Evolutionary conservation across 2,329 filamentous ascomycete genomes (phyloP), one percentile per base, ranked within the genome.

Genomic region (Aspergillus ruber): DNA sequence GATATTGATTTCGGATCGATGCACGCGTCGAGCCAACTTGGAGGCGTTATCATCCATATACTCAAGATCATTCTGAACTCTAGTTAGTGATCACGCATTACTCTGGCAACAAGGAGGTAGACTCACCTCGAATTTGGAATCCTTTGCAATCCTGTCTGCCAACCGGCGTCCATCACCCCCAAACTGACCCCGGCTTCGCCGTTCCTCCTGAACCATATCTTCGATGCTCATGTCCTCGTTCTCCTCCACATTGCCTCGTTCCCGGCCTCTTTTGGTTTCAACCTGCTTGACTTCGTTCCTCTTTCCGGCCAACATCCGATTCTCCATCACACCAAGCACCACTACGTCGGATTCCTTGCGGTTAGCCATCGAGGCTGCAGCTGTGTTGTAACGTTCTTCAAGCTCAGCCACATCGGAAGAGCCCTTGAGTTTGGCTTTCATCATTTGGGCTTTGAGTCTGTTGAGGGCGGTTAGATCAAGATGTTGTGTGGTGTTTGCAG

Each of bases 41-140:
- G 83, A 80, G 13, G 93, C 93, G 62, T 98, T 97, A 58, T 97
- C 93, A 65, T 98, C 91, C 78, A 97, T 86, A 70, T 98, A 98
- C 46, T 98, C 91, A 21, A 98, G 81, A 65, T 95, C 86, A 61
- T 94, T 83, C 72, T 80, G 50, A 10, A 10, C 9, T 10, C 25
- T 29, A 12, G 25, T 29, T 29, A 29, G 25, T 12, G 10, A 29
- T 29, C 25, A 29, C 10, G 1, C 4, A 25, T 18, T 15, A 15
- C 15, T 15, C 5, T 35, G 13, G 13, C 13, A 15, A 8, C 2
- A 35, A 41, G 27, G 32, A 50, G 44, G 21, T 27, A 47, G 43
- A 64, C 73, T 65, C 57, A 78, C 77, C 62, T 89, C 85, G 65
- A 94, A 98, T 63, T 90, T 94, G 43, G 72, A 81, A 67, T 98